Evolutionary conservation across 768 basidiomycete species (phyloP).

Genomic region (Leccinum pellstonianum): DNA sequence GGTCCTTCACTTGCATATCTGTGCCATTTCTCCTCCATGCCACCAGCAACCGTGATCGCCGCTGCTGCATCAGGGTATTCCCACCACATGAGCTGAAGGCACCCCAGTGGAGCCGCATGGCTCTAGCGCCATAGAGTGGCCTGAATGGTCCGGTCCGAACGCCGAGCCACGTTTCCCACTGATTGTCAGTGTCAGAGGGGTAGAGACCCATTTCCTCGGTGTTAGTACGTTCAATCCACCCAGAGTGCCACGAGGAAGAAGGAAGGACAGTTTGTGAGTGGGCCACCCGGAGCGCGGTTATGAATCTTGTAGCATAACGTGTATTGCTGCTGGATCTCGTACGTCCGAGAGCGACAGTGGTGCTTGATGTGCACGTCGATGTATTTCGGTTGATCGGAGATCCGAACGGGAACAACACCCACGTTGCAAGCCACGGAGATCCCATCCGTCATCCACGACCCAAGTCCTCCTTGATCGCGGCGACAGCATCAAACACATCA

Average conservation of each 20-base stretch:
- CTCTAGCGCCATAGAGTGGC: not conserved
- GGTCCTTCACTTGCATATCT: not conserved
- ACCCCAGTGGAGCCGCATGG: not conserved
- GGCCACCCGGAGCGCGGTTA: not conserved
- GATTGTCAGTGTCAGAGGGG: not conserved
- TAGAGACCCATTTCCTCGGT: not conserved
- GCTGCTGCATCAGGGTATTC: not conserved
- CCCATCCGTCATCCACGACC: too few relatives aligned
- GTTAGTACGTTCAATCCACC: not conserved
- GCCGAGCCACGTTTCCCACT: not conserved
- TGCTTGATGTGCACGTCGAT: slow-evolving; percentile 14
- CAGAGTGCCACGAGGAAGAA: not conserved
- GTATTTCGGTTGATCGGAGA: slow-evolving; percentile 5
- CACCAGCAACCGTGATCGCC: not conserved
- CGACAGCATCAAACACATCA: too few relatives aligned
- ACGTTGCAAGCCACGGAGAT: not conserved
- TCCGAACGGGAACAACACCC: not conserved
- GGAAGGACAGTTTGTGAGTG: not conserved
- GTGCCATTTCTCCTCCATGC: not conserved
- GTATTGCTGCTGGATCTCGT: slow-evolving; percentile 11
- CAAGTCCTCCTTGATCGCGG: too few relatives aligned
- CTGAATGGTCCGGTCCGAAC: not conserved
- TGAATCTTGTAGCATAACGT: not conserved
- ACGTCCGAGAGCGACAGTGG: slow-evolving; percentile 23
- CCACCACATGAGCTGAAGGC: not conserved